These are phyloP conservation scores for Psophocarpus tetragonolobus DNA, from an alignment of 306 rosid genomes.

Conservation along the genomic window DNA sequence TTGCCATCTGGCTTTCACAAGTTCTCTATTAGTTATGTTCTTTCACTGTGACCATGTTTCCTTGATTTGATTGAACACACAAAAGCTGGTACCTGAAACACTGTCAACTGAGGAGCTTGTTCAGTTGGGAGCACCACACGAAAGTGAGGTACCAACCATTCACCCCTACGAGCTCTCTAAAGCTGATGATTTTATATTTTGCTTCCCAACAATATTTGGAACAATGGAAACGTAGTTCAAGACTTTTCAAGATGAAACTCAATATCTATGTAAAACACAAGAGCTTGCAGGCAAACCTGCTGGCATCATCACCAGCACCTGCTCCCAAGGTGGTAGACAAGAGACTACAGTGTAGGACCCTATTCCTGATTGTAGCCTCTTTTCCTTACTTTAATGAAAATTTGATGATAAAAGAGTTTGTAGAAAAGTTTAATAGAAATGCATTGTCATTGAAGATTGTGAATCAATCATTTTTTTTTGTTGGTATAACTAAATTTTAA, in stretches of 20 bases:
- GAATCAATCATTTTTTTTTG: no score
- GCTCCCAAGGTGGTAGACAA: slow-evolving; percentile 83
- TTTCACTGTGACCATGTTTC: no score
- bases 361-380: no score
- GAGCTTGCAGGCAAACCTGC: slow-evolving; percentile 80
- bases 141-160: slow-evolving; percentile 65
- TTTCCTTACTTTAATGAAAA: no score
- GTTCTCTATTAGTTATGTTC: no score
- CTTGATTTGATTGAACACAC: background rate
- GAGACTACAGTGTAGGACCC: slow-evolving; percentile 70
- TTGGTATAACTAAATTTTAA: no score
- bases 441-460: no score
- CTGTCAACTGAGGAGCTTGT: slow-evolving; percentile 52
- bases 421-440: no score
- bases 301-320: slow-evolving; percentile 70
- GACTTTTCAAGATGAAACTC: slow-evolving; percentile 49
- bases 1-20: no score
- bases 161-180: slow-evolving; percentile 63
- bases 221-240: slow-evolving; percentile 56
- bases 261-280: slow-evolving; percentile 52
- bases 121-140: slow-evolving; percentile 71
- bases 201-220: slow-evolving; percentile 84
- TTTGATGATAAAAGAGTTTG: no score
- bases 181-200: slow-evolving; percentile 71
- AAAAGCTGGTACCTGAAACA: slow-evolving; percentile 68